Base-by-base conservation (phyloP, 2,329 filamentous ascomycete genomes). In the Clonostachys rhizophaga region DNA sequence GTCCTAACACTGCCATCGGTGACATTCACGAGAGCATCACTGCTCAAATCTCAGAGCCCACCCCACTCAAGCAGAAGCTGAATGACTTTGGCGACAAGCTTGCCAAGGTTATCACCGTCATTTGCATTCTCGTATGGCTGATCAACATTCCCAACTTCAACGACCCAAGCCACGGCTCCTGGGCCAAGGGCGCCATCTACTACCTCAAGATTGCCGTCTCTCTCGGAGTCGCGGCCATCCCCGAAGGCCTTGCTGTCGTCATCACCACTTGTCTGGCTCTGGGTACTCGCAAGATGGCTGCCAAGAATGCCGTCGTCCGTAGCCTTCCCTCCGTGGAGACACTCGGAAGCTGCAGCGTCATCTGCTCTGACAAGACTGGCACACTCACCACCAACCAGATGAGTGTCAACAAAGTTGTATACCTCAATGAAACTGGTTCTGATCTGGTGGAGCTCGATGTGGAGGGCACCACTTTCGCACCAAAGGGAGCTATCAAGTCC, bases 161-260 rank as follows among this genome's bases (percentile, higher is more conserved):
- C 62, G 94, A 99, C 61, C 90, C 91, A 30, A 87, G 88, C 54
- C 92, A 96, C 58, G 94, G 94, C 58, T 87, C 83, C 67, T 96
- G 91, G 86, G 81, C 89, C 53, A 99, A 97, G 75, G 94, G 94
- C 50, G 94, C 94, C 50, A 97, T 99, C 61, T 99, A 99, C 78
- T 99, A 99, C 69, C 83, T 99, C 59, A 99, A 99, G 78, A 99
- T 99, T 63, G 94, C 94, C 40, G 95, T 99, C 40, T 99, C 94
- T 44, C 87, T 99, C 36, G 95, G 94, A 68, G 94, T 99, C 40
- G 94, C 94, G 42, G 94, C 95, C 55, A 99, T 99, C 61, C 94
- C 94, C 0, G 94, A 99, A 72, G 94, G 95, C 67, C 80, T 99
- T 42, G 94, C 94, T 34, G 94, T 97, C 46, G 95, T 99, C 55